Evolutionary conservation across 306 rosid genomes (phyloP).

Genomic region (apple (Malus domestica)): DNA sequence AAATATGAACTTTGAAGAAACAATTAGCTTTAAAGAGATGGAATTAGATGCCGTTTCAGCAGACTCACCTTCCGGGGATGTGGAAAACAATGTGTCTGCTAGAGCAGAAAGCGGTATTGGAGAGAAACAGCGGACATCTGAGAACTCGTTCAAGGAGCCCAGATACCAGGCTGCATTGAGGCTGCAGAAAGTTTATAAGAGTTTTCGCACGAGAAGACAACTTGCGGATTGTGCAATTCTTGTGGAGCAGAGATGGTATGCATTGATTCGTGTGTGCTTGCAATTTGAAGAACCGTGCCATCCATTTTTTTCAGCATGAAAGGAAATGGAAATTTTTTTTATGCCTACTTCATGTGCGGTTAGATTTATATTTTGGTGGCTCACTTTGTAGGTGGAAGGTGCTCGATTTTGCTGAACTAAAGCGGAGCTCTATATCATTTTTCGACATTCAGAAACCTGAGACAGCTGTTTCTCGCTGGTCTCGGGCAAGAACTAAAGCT

Average conservation of each 20-base stretch:
- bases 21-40: conserved; percentile 33
- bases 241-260: conserved; percentile 87
- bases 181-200: conserved; percentile 87
- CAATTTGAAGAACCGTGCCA: not conserved
- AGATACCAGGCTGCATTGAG: conserved; percentile 60
- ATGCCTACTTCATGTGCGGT: not conserved
- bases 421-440: conserved; percentile 75
- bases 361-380: not conserved
- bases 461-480: conserved; percentile 74
- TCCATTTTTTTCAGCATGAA: not conserved
- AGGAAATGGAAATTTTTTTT: not conserved
- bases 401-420: conserved; percentile 78
- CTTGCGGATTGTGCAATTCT: conserved; percentile 89
- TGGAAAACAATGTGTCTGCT: conserved; percentile 28
- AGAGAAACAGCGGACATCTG: conserved; percentile 17
- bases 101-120: conserved; percentile 20
- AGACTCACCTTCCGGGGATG: conserved; percentile 29
- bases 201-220: conserved; percentile 77
- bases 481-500: conserved; percentile 71
- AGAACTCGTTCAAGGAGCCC: conserved; percentile 28
- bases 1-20: conserved; percentile 32
- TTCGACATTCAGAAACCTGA: conserved; percentile 72
- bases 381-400: conserved; percentile 64
- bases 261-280: not conserved
- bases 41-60: conserved; percentile 34